These are phyloP conservation scores for Nothophytophthora sp. DNA, from an alignment of 352 stramenopile genomes.

Conservation along the genomic window DNA sequence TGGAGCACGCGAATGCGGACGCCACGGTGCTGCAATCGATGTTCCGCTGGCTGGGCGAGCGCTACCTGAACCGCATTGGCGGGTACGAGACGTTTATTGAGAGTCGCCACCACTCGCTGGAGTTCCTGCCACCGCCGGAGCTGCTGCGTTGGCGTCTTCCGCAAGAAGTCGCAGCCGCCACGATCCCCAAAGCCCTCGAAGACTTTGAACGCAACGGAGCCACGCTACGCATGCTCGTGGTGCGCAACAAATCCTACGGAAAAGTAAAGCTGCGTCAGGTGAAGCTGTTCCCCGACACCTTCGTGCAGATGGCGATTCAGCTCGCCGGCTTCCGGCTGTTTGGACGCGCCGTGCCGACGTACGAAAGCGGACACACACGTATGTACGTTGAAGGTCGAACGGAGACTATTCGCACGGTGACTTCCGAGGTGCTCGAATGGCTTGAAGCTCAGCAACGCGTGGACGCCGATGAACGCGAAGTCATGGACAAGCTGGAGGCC, in stretches of 20 bases:
- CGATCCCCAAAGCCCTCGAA: conserved; percentile 54
- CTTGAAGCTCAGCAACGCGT: conserved; percentile 47
- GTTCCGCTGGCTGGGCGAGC: conserved; percentile 62
- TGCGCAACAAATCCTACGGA: conserved; percentile 83
- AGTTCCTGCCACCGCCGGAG: conserved; percentile 60
- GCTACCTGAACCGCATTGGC: conserved; percentile 60
- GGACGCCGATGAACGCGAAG: conserved; percentile 39
- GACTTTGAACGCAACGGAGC: conserved; percentile 72
- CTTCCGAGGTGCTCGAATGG: conserved; percentile 77
- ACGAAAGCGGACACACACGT: conserved; percentile 94
- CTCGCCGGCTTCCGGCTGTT: conserved; percentile 90
- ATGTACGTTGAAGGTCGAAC: conserved; percentile 94
- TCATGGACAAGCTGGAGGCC: conserved; percentile 59
- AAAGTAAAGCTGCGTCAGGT: conserved; percentile 77
- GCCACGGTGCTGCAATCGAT: conserved; percentile 84
- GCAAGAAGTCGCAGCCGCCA: conserved; percentile 13
- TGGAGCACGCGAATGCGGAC: conserved; percentile 96
- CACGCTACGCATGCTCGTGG: conserved; percentile 79
- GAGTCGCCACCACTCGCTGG: conserved; percentile 48
- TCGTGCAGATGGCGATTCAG: conserved; percentile 95
- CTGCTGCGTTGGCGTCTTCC: conserved; percentile 60
- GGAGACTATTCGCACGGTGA: conserved; percentile 84
- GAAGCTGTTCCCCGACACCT: conserved; percentile 91
- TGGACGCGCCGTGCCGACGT: conserved; percentile 89
- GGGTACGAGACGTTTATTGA: conserved; percentile 71